Conservation (phyloP, 1,139 yeast genomes). For the Citeromyces siamensis region DNA sequence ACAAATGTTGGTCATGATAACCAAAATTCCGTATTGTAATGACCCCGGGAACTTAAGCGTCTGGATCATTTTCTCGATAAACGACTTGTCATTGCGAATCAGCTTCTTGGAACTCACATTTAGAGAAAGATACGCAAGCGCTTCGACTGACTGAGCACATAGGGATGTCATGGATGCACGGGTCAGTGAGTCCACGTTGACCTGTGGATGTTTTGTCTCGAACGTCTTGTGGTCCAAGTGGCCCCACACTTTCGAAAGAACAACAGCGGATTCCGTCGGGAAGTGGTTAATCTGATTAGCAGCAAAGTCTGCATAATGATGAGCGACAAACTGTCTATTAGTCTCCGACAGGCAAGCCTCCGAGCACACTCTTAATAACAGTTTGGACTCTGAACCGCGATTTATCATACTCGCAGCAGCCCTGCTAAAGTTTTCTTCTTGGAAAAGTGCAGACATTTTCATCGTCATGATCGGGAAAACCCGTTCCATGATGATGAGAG, state of each 20-base stretch:
- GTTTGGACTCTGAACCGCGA: slow-evolving; percentile 5
- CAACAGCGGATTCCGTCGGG: slow-evolving; percentile 16
- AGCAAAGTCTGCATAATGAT: slow-evolving; percentile 9
- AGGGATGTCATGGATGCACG: slow-evolving; percentile 14
- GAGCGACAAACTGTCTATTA: slow-evolving; percentile 14
- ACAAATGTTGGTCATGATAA: slow-evolving; percentile 26
- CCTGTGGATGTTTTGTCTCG: slow-evolving; percentile 11
- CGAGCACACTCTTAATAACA: slow-evolving; percentile 14
- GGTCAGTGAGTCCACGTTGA: slow-evolving; percentile 15
- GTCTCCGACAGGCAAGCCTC: slow-evolving; percentile 15
- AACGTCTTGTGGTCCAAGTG: slow-evolving; percentile 20
- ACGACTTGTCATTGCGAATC: slow-evolving; percentile 22
- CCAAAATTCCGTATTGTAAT: slow-evolving; percentile 25
- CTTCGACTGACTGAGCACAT: slow-evolving; percentile 23
- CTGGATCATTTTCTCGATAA: slow-evolving; percentile 15
- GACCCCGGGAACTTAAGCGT: slow-evolving; percentile 10
- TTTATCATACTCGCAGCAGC: neutral
- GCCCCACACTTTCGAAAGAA: slow-evolving; percentile 32
- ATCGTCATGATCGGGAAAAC: neutral
- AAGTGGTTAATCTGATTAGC: neutral
- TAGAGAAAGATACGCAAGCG: slow-evolving; percentile 33
- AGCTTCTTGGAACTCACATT: slow-evolving; percentile 20
- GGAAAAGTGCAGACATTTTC: neutral
- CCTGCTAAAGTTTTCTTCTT: neutral
- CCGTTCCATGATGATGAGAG: neutral